A percentile compares a stretch with the other conserved stretches of the same genome.
phyloP scores from a whole-genome alignment of 495 filamentous ascomycete genomes.

The Neurospora sp. region DNA sequence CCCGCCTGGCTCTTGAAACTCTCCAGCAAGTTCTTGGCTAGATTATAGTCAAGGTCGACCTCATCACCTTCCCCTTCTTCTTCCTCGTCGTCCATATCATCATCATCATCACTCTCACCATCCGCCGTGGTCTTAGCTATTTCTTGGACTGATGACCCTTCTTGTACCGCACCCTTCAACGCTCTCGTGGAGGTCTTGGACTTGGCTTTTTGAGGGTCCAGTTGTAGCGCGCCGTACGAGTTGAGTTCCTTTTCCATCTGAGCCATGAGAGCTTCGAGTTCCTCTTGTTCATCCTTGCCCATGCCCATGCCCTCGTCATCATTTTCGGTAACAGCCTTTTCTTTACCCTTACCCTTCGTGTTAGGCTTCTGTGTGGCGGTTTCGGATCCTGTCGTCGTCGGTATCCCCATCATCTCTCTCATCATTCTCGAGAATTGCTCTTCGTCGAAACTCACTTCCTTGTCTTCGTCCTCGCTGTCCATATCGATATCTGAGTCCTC shows the following conservation, averaged over 20 bases:
- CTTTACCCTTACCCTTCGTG: constrained; percentile 10
- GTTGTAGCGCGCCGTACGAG: constrained; percentile 60
- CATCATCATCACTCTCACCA: constrained; percentile 4
- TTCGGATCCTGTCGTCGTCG: constrained; percentile 14
- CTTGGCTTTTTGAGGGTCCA: constrained; percentile 37
- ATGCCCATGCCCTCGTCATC: constrained; percentile 13
- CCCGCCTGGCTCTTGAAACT: constrained; percentile 84
- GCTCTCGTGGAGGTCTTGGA: background rate
- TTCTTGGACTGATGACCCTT: background rate
- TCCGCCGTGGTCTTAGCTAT: background rate
- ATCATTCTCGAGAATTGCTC: constrained; percentile 78
- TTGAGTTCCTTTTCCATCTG: constrained; percentile 77
- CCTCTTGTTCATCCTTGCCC: constrained; percentile 51
- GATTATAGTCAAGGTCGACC: constrained; percentile 71
- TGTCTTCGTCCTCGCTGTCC: constrained; percentile 51
- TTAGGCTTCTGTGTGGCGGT: background rate
- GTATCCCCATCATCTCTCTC: constrained; percentile 90
- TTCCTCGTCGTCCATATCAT: constrained; percentile 8
- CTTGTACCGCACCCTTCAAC: constrained; percentile 9
- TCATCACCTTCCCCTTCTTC: constrained; percentile 39
- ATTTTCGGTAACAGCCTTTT: constrained; percentile 14
- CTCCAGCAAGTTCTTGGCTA: constrained; percentile 86
- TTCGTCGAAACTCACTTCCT: constrained; percentile 72
- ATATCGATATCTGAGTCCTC: constrained; percentile 32
- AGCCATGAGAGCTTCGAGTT: constrained; percentile 60